Evolutionary conservation across 371 early-diverging fungal genomes (phyloP).

Genomic region (Thermomucor indicae-seudaticae): DNA sequence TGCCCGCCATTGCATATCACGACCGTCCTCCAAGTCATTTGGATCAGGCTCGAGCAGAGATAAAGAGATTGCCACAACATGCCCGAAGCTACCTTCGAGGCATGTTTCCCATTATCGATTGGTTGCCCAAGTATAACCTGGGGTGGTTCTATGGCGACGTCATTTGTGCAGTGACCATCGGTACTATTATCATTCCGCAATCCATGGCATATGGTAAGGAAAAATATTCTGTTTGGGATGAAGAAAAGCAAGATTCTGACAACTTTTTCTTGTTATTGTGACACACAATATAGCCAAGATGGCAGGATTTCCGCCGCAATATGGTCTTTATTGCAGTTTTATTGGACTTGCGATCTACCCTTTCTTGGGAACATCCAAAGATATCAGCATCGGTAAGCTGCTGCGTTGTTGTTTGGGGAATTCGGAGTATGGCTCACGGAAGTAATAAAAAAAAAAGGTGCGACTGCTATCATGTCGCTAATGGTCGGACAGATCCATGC

Average conservation of each 20-base stretch:
- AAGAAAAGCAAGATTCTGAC: too few relatives aligned
- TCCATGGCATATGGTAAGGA: constrained; percentile 74
- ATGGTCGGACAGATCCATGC: constrained; percentile 62
- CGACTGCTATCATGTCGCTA: constrained; percentile 82
- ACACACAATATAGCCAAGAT: constrained; percentile 55
- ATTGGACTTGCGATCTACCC: constrained; percentile 75
- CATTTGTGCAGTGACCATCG: constrained; percentile 70
- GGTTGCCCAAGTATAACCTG: constrained; percentile 72
- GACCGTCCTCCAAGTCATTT: too few relatives aligned
- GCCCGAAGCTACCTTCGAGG: constrained; percentile 14
- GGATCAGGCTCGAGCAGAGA: too few relatives aligned
- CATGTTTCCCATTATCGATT: constrained; percentile 61
- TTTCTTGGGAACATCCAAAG: constrained; percentile 81
- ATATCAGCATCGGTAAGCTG: constrained; percentile 73
- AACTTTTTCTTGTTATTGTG: constrained; percentile 1
- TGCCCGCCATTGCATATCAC: too few relatives aligned
- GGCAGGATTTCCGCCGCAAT: constrained; percentile 77
- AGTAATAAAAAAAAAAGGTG: too few relatives aligned
- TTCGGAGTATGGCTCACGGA: too few relatives aligned
- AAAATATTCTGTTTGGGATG: too few relatives aligned
- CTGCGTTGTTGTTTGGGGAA: background rate
- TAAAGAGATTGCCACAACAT: constrained; percentile 17
- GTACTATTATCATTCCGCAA: constrained; percentile 78
- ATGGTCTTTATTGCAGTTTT: constrained; percentile 85
- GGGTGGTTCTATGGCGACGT: constrained; percentile 69